Evolutionary conservation across 805 yeast species (phyloP), one percentile per base, ranked within the genome.

Genomic region (Yarrowia sp.): DNA sequence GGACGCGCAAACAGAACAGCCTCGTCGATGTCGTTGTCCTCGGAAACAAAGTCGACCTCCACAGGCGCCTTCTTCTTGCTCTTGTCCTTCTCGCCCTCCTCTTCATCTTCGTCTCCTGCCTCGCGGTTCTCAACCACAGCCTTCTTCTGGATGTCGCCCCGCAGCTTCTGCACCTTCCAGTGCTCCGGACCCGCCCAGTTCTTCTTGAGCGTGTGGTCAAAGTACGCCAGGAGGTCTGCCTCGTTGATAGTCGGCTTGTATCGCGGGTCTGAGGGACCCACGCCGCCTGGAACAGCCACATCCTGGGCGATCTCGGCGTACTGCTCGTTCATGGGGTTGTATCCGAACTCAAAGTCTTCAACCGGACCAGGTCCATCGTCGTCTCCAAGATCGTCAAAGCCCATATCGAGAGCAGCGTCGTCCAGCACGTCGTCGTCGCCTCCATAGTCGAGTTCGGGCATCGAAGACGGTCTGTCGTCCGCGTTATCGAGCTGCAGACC

Each of bases 131-230:
- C 42, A 35, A 9, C 18, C 7, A 4, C 29, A 14, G 38, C 9
- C 29, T 16, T 55, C 47, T 38, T 29, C 36, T 38, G 47, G 4
- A 16, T 14, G 7, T 7, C 47, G 5, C 61, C 66, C 68, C 83
- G 86, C 51, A 86, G 72, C 13, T 83, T 81, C 41, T 81, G 76
- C 10, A 93, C 87, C 73, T 87, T 88, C 97, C 97, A 93, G 73
- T 90, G 96, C 66, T 89, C 93, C 13, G 93, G 88, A 8, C 97
- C 97, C 27, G 96, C 82, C 97, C 97, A 92, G 70, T 84, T 87
- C 31, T 78, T 75, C 63, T 79, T 81, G 73, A 90, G 78, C 19
- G 84, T 80, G 60, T 84, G 84, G 70, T 91, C 97, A 72, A 90
- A 90, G 70, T 90, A 87, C 2, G 91, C 87, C 81, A 89, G 83